Evolutionary conservation across 2,329 filamentous ascomycete species (phyloP), one percentile per base, ranked within the genome.

Genomic region (Neonectria magnoliae): DNA sequence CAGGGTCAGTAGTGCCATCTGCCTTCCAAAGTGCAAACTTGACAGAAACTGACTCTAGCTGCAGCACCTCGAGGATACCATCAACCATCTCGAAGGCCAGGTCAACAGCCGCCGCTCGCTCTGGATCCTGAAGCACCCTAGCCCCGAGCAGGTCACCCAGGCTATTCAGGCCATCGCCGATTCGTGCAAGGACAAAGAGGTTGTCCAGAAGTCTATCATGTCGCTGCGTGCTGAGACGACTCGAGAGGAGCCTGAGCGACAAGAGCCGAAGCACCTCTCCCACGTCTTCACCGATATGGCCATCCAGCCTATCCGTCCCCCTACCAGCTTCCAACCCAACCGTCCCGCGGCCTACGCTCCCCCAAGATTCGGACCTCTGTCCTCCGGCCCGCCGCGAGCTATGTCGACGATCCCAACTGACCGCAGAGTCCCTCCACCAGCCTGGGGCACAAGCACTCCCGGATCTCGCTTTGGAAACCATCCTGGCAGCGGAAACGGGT

Each of bases 1-100:
- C 66, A 73, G 78, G 68, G 79, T 78, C 57, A 44, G 71, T 51
- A 16, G 7, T 14, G 25, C 10, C 20, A 22, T 18, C 5, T 5
- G 20, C 11, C 29, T 29, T 29, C 9, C 16, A 9, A 10, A 5
- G 22, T 20, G 9, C 10, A n/a, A 5, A 16, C 13, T 4, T 29
- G 29, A 11, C 11, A 20, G 9, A 45, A 10, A 2, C 66, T 66
- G 20, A 68, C 25, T 27, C 20, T 0, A 18, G 13, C 29, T 18
- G 20, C 11, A 80, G 78, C 68, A 71, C 13, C 71, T 80, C n/a
- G 75, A 78, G 31, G 70, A 72, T 9, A 76, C 72, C 1, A 76
- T 79, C 62, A 70, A 75, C 48, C 72, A 78, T 29, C 71, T 81
- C 6, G 76, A 80, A 64, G 76, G 76, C 27, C 78, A 81, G 57